A percentile compares a stretch with the other conserved stretches of the same genome.
Conservation (phyloP, 202 grass and related monocot genomes). For the Setaria viridis region DNA sequence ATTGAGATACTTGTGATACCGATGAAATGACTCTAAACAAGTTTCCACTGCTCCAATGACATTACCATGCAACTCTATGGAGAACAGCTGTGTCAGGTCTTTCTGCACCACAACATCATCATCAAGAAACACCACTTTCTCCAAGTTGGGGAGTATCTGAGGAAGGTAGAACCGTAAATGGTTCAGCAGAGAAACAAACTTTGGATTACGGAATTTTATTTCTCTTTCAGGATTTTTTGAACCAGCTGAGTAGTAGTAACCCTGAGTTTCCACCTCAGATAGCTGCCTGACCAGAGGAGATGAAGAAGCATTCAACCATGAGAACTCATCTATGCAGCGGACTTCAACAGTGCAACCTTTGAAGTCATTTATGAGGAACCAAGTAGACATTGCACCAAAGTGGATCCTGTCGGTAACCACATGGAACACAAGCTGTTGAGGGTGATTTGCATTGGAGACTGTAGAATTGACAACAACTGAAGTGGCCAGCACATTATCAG, state of each 20-base stretch:
- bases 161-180: constrained; percentile 97
- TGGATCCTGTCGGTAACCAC: constrained; percentile 83
- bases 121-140: constrained; percentile 96
- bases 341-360: constrained; percentile 93
- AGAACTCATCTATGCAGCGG: constrained; percentile 85
- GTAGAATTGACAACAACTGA: constrained; percentile 95
- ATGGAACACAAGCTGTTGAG: constrained; percentile 99
- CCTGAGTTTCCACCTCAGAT: constrained; percentile 61
- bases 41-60: constrained; percentile 99
- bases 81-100: constrained; percentile 90
- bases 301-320: constrained; percentile 84
- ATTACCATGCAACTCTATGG: constrained; percentile 92
- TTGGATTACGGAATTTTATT: constrained; percentile 75
- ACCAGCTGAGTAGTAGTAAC: constrained; percentile 60
- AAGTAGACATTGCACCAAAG: constrained; percentile 84
- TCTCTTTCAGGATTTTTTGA: constrained; percentile 64
- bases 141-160: constrained; percentile 88
- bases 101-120: constrained; percentile 99
- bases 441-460: constrained; percentile 94
- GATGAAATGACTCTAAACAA: constrained; percentile 95
- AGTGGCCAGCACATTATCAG: constrained; percentile 92
- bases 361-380: constrained; percentile 94
- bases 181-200: constrained; percentile 82
- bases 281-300: constrained; percentile 77
- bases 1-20: constrained; percentile 96